Evolutionary conservation across 257 asterid species (phyloP).

Genomic region (Voacanga thouarsii): DNA sequence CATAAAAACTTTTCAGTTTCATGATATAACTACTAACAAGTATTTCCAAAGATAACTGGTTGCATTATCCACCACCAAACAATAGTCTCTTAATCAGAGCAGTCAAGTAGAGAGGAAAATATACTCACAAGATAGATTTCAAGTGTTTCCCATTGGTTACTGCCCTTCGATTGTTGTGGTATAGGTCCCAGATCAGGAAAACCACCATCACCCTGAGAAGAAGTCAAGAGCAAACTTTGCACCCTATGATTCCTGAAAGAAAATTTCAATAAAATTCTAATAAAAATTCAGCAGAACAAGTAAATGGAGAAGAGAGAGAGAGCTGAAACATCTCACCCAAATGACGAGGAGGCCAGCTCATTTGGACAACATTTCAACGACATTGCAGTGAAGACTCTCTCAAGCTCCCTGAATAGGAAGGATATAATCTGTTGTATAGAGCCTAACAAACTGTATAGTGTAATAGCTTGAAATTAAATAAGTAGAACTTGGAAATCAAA

Average conservation of each 20-base stretch:
- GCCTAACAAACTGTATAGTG: neutral
- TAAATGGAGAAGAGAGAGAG: neutral
- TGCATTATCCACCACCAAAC: neutral
- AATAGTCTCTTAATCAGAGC: neutral
- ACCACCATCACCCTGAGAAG: constrained; percentile 57
- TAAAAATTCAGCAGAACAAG: constrained; percentile 11
- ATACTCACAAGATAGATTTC: constrained; percentile 84
- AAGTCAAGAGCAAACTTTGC: constrained; percentile 68
- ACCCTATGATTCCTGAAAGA: constrained; percentile 57
- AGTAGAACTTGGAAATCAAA: constrained; percentile 17
- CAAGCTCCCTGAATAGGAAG: constrained; percentile 69
- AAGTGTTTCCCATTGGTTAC: constrained; percentile 85
- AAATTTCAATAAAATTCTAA: constrained; percentile 11
- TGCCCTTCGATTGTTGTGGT: constrained; percentile 45
- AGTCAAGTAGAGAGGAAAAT: constrained; percentile 12
- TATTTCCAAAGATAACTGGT: neutral
- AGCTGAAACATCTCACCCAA: constrained; percentile 38
- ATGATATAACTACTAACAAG: neutral
- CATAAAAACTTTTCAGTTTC: too few species aligned
- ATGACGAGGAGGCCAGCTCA: constrained; percentile 34
- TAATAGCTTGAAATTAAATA: neutral
- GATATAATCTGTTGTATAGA: neutral
- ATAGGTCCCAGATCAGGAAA: constrained; percentile 47
- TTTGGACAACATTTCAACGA: constrained; percentile 84
- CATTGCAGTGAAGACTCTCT: constrained; percentile 69